Base-by-base conservation (phyloP, 192 early-diverging fungal species). In the Coemansia sp. region DNA sequence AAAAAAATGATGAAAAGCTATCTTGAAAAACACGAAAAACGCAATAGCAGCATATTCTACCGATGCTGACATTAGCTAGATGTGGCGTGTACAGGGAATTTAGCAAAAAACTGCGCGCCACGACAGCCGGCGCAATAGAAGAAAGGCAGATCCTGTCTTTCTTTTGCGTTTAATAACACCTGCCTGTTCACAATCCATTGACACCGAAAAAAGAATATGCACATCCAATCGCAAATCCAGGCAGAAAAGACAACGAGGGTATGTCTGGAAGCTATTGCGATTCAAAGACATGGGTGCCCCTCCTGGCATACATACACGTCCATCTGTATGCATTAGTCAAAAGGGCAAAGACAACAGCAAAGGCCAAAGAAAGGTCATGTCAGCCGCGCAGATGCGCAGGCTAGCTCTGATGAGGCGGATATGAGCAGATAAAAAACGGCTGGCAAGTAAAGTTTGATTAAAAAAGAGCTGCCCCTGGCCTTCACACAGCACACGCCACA, bases 401-500 rank as follows among this genome's bases (percentile, higher is more conserved):
- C 23, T 51, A 21, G 0, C 37, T 40, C 37, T 40, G 8, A 13
- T 40, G 37, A 40, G 10, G 1, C 15, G 58, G n/a, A 15, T 21
- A 59, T 59, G 39, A 18, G 25, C 35, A 48, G 45, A 62, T 20
- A 49, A 45, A 29, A 43, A 48, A 30, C n/a, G 33, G 20, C 29
- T n/a, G 0, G 29, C 26, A 9, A 57, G 30, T 18, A 21, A 6
- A 57, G 9, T 7, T 31, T 33, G 26, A 33, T 57, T 57, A 57
- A 57, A 57, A n/a, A 57, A 8, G 55, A 4, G 7, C 55, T 0
- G 55, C 46, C 68, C 68, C 68, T 70, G 62, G 33, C 51, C n/a
- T 61, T 64, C 62, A 26, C 63, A 61, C 67, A 65, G 48, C 71
- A 73, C 76, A 78, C 76, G 76, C 76, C 76, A 78, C 76, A 78